Evolutionary conservation across 192 early-diverging fungal genomes (phyloP).

Genomic region (Geosiphon pyriformis): DNA sequence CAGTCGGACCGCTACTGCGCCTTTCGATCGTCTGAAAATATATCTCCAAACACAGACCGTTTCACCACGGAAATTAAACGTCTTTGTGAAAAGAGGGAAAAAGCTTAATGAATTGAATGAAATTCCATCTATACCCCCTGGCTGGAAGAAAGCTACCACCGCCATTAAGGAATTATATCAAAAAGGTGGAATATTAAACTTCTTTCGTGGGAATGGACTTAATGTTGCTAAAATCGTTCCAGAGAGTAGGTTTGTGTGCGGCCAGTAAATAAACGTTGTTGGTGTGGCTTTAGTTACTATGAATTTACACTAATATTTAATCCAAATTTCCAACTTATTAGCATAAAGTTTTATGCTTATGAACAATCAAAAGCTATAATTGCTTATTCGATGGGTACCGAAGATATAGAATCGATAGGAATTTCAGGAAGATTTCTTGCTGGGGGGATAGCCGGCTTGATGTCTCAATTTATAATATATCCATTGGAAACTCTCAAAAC

Average conservation of each 20-base stretch:
- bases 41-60: constrained; percentile 33
- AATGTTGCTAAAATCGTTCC: constrained; percentile 76
- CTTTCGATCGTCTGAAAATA: constrained; percentile 68
- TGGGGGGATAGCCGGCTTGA: constrained; percentile 66
- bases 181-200: constrained; percentile 60
- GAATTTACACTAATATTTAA: not conserved
- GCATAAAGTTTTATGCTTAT: constrained; percentile 72
- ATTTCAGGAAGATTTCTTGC: constrained; percentile 58
- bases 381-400: constrained; percentile 25
- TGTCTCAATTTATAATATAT: constrained; percentile 69
- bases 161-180: constrained; percentile 54
- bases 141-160: not conserved
- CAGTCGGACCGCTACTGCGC: constrained; percentile 61
- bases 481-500: constrained; percentile 75
- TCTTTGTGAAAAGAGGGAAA: constrained; percentile 22
- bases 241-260: constrained; percentile 42
- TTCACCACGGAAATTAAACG: constrained; percentile 22
- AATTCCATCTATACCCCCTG: not conserved
- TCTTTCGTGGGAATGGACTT: constrained; percentile 72
- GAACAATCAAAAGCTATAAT: constrained; percentile 53
- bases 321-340: not conserved
- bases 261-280: too few relatives aligned
- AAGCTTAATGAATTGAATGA: not conserved
- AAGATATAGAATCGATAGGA: constrained; percentile 36
- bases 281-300: too few relatives aligned